Conservation (phyloP, 768 basidiomycete genomes). For the Ramaria sp. region DNA sequence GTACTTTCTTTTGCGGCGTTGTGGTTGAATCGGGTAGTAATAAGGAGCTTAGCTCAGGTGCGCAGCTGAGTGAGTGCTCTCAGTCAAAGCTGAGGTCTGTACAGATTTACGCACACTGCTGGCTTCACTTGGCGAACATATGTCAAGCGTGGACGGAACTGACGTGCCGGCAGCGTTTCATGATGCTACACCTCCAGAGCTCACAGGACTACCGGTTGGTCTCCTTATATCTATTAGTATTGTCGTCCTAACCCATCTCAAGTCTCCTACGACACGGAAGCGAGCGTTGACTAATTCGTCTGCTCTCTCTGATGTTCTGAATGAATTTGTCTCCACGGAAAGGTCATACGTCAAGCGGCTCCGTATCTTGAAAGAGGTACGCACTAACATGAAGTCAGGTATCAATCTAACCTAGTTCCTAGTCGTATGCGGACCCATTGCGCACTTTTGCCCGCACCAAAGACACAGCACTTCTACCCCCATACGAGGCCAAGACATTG, state of each 20-base stretch:
- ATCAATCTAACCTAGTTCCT: not conserved
- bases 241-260: not conserved
- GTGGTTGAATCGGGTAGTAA: slow-evolving; percentile 79
- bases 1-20: slow-evolving; percentile 84
- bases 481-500: slow-evolving; percentile 85
- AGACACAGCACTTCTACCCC: slow-evolving; percentile 76
- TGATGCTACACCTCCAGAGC: slow-evolving; percentile 26
- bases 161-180: slow-evolving; percentile 34
- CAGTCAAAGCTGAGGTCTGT: slow-evolving; percentile 1
- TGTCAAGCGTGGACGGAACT: slow-evolving; percentile 17
- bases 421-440: slow-evolving; percentile 86
- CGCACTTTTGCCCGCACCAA: slow-evolving; percentile 76
- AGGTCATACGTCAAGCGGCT: slow-evolving; percentile 80
- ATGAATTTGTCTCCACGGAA: slow-evolving; percentile 84
- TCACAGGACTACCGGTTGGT: not conserved
- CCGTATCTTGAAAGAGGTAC: slow-evolving; percentile 58
- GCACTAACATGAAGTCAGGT: not conserved
- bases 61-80: slow-evolving; percentile 8
- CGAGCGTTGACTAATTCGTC: slow-evolving; percentile 55
- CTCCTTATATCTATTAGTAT: slow-evolving; percentile 20
- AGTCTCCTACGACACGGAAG: slow-evolving; percentile 21
- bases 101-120: slow-evolving; percentile 73
- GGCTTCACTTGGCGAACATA: slow-evolving; percentile 60
- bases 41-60: slow-evolving; percentile 57
- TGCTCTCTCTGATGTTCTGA: slow-evolving; percentile 62